phyloP scores from a whole-genome alignment of 352 stramenopile genomes.

The Pythium utonaiense region DNA sequence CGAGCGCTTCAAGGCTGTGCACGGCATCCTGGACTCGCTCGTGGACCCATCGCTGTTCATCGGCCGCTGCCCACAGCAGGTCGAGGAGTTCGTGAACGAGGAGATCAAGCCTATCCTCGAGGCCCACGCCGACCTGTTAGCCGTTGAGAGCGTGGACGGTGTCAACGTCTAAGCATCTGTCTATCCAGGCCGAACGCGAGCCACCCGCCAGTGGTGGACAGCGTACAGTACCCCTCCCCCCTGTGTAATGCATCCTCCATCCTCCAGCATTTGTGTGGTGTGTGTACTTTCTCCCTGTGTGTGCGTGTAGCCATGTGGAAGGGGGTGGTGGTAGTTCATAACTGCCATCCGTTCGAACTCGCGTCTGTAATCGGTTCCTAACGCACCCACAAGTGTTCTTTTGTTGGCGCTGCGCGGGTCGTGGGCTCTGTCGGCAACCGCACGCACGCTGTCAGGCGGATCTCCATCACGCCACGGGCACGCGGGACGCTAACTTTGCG shows the following conservation, averaged over 20 bases:
- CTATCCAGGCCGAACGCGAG: neutral
- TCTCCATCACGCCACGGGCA: conserved; percentile 1
- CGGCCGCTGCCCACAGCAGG: conserved; percentile 93
- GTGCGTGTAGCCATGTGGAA: too few species aligned
- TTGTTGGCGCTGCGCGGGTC: conserved; percentile 14
- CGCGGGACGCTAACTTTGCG: conserved; percentile 7
- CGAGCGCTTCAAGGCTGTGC: conserved; percentile 92
- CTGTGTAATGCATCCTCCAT: conserved; percentile 1
- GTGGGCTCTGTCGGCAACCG: conserved; percentile 17
- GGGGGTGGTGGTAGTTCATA: too few species aligned
- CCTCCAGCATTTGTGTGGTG: too few species aligned
- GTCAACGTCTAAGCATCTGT: conserved; percentile 92
- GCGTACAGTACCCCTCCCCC: neutral
- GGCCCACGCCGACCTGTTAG: conserved; percentile 85
- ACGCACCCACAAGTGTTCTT: conserved; percentile 11
- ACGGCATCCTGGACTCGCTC: conserved; percentile 93
- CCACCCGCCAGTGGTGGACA: neutral
- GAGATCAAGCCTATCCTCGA: conserved; percentile 94
- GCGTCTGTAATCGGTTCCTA: conserved; percentile 4
- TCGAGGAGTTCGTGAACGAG: conserved; percentile 95
- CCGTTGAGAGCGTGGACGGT: conserved; percentile 91
- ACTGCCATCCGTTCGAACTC: neutral
- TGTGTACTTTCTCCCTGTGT: too few species aligned
- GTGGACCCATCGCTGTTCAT: conserved; percentile 97
- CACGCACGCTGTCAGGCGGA: conserved; percentile 11